Evolutionary conservation across 106 monocot species (phyloP), one percentile per base, ranked within the genome.

Genomic region (Ottelia alismoides): DNA sequence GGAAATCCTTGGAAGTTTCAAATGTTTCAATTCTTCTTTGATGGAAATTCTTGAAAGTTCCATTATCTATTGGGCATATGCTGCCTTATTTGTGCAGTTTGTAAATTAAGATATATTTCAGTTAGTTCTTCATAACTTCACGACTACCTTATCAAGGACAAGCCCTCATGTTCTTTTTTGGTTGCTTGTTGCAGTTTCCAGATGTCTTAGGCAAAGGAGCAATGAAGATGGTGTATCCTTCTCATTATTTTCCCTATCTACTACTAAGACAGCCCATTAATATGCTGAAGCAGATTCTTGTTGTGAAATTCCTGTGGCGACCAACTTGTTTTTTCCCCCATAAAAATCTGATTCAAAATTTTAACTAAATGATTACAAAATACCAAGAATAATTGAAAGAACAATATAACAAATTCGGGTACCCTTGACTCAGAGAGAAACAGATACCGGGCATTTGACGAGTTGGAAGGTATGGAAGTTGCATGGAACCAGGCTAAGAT

Each of bases 181-280:
- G 40, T 43, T 2, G 53, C 0, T 51, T 27, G 44, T 31, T 68
- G 56, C 86, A 99, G 98, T 99, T 83, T 55, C 63, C 70, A 28
- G 76, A 85, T 20, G 61, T 86, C 35, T 70, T 99, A 18, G 98
- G 98, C 18, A 90, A 72, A 69, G 98, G 98, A 73, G 90, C 98
- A 11, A 86, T 80, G 83, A 99, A 99, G 72, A 90, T 79, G 17
- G 98, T 99, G 80, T 90, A 88, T 87, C 74, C 80, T 80, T 58
- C 21, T 7, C 22, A 10, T 7, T 58, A 4, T 26, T 2, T 27
- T 11, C 3, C 28, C n/a, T n/a, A n/a, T n/a, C n/a, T n/a, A n/a
- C n/a, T n/a, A n/a, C n/a, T n/a, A n/a, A n/a, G n/a, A 43, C 16
- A 43, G 40, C 40, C 40, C 16, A 16, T 43, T 43, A 43, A 43